Base-by-base conservation (phyloP, 495 filamentous ascomycete genomes). In the Penicillium herquei region DNA sequence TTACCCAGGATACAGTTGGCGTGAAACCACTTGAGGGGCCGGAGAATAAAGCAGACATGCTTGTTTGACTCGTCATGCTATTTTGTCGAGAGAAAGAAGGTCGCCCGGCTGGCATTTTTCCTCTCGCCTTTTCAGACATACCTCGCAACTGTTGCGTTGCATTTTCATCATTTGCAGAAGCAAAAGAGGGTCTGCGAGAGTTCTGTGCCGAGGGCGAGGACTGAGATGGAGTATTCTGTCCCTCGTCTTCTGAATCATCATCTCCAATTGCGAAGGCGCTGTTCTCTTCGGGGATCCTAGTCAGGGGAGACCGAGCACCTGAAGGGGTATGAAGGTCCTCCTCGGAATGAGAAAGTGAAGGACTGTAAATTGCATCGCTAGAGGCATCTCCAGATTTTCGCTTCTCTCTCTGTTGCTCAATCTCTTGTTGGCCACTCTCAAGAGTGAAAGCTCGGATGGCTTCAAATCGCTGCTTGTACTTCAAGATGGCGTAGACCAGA, bases 51-150 rank as follows among this genome's bases (percentile, higher is more conserved):
- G 80, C 78, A 49, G 83, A 78, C 63, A 89, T 78, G 69, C 86
- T 87, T 49, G 75, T 81, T 35, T 97, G 79, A 60, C 90, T 96
- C 9, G 91, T 89, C 45, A 86, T 92, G 70, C 91, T 96, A 64
- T 92, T 94, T 65, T 97, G 94, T 7, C 95, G 80, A 3, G 92
- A 96, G 67, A 98, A 97, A 13, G 82, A 82, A 9, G 81, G 80
- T 39, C 89, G 81, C 3, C 90, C 88, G 9, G 89, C 91, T n/a
- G 95, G 95, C 84, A 94, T 90, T 69, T 99, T 99, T 7, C 94
- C 94, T 46, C 94, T 78, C 26, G 94, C 95, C 66, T 98, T 99
- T 70, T 99, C 94, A 9, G 93, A 96, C 91, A 98, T 99, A 45
- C 91, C 93, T 45, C 91, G 84, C n/a, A 95, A 67, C 62, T 97